Evolutionary conservation across 805 yeast species (phyloP).

Genomic region (Candida quercuum): DNA sequence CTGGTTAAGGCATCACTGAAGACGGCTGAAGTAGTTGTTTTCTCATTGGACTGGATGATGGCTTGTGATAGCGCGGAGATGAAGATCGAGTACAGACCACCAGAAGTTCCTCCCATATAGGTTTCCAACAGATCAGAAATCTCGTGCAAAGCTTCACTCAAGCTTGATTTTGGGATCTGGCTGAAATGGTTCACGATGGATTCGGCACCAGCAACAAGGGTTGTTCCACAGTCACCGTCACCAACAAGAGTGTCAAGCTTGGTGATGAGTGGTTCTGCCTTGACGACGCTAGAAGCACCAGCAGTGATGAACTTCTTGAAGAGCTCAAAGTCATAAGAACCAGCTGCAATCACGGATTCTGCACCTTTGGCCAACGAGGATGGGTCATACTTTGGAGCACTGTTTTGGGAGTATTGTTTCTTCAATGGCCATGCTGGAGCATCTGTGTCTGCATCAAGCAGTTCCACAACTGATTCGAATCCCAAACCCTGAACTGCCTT

Average conservation of each 20-base stretch:
- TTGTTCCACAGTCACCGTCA: slow-evolving; percentile 97
- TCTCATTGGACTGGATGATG: slow-evolving; percentile 29
- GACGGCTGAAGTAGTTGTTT: slow-evolving; percentile 23
- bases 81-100: slow-evolving; percentile 85
- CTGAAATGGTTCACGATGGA: slow-evolving; percentile 56
- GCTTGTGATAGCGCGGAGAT: slow-evolving; percentile 69
- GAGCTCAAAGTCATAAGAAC: slow-evolving; percentile 28
- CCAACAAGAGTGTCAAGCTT: slow-evolving; percentile 85
- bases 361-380: slow-evolving; percentile 24
- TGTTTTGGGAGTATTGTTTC: slow-evolving; percentile 18
- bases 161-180: slow-evolving; percentile 31
- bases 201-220: slow-evolving; percentile 76
- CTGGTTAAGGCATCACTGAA: slow-evolving; percentile 44
- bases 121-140: slow-evolving; percentile 82
- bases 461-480: slow-evolving; percentile 37
- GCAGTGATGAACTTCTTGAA: slow-evolving; percentile 34
- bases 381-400: slow-evolving; percentile 27
- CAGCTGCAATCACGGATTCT: slow-evolving; percentile 29
- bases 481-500: slow-evolving; percentile 25
- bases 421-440: slow-evolving; percentile 74
- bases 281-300: slow-evolving; percentile 47
- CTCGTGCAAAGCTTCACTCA: slow-evolving; percentile 55
- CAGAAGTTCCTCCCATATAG: slow-evolving; percentile 96
- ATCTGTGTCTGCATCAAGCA: slow-evolving; percentile 65
- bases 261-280: slow-evolving; percentile 80